Evolutionary conservation across 2,329 filamentous ascomycete genomes (phyloP), one percentile per base, ranked within the genome.

Genomic region (Colletotrichum camelliae): DNA sequence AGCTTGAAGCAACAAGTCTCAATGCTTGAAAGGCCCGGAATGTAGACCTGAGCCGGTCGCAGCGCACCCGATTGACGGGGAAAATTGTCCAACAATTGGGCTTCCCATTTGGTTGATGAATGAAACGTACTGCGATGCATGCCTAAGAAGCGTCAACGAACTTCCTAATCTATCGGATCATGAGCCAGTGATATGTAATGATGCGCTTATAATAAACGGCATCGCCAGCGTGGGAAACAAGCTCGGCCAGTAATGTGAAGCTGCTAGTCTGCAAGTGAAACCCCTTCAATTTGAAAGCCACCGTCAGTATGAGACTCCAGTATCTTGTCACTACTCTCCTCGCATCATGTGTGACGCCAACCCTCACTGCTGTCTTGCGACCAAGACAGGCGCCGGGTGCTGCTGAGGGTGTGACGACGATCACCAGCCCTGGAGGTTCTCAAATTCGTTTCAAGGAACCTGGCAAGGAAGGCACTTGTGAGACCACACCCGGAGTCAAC

Each of bases 401-500:
- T 21, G 69, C 43, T 15, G 43, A 65, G 31, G 69, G 69, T 4
- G 69, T 71, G 43, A 71, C 43, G 4, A 71, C 60, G 7, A 71
- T 71, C 43, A 71, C 60, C 7, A 71, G 69, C 13, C 69, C 69
- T 2, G 69, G 69, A 8, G 69, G 69, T 4, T 71, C 60, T 4
- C 43, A 33, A 13, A 72, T 72, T 4, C 52, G 70, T 15, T 72
- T 35, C 70, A 72, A 72, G 37, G 52, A 72, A 12, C 70, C 70
- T 5, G 69, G 69, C 0, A 71, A 71, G 8, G 69, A 71, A 5
- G 64, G 70, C n/a, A 37, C 68, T 1, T 72, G 70, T 18, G 70
- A 72, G 16, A 72, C 70, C 1, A 72, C 70, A 4, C 70, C 70
- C 1, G 70, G 64, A 1, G 70, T 72, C n/a, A 72, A 72, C 70